phyloP scores from a whole-genome alignment of 495 filamentous ascomycete species.

The Podospora anserina region DNA sequence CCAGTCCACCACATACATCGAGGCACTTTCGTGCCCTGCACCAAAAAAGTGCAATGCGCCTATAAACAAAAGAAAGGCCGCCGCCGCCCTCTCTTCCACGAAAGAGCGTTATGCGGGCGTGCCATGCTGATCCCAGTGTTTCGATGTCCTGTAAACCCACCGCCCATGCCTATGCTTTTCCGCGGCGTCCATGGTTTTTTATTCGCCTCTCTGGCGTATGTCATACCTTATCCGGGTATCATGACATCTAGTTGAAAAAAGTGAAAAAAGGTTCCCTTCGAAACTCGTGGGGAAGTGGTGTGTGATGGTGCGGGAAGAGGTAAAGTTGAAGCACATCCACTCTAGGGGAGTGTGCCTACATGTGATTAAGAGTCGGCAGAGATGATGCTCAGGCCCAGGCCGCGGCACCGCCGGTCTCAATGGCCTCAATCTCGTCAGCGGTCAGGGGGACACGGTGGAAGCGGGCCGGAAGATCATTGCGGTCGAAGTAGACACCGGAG shows the following conservation, averaged over 20 bases:
- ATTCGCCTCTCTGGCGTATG: constrained; percentile 3
- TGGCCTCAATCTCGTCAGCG: constrained; percentile 85
- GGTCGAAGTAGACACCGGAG: constrained; percentile 80
- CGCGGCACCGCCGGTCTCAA: constrained; percentile 83
- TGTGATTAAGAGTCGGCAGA: background rate
- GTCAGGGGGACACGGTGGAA: constrained; percentile 73
- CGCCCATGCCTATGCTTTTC: constrained; percentile 3
- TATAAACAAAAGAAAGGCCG: background rate
- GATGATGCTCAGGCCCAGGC: constrained; percentile 35
- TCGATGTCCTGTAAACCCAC: background rate
- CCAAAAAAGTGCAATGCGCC: background rate
- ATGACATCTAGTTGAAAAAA: background rate
- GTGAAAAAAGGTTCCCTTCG: background rate
- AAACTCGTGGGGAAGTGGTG: background rate
- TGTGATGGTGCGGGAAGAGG: background rate
- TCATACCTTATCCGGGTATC: constrained; percentile 2
- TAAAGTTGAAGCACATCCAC: background rate
- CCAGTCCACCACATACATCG: background rate
- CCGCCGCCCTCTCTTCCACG: background rate
- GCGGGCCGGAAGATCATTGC: constrained; percentile 75
- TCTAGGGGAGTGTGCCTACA: background rate
- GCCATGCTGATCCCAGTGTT: background rate
- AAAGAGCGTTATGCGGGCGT: background rate
- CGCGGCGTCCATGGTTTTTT: background rate
- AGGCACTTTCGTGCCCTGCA: constrained; percentile 5